Evolutionary conservation across 169 alveolate species (phyloP).

Genomic region (Plasmodium blacklocki): DNA sequence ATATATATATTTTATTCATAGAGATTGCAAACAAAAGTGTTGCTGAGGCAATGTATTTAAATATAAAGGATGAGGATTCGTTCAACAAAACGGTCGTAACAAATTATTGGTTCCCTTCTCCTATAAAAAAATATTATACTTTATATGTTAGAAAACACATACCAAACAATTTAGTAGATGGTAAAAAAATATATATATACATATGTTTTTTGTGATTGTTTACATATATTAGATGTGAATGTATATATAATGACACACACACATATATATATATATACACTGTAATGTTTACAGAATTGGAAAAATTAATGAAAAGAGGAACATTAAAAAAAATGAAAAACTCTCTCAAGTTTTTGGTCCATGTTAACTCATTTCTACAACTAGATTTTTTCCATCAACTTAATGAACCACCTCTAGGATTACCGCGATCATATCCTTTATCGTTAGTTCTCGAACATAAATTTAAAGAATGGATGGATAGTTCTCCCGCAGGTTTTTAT

Average conservation of each 20-base stretch:
- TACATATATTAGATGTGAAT: neutral
- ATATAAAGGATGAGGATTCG: constrained; percentile 22
- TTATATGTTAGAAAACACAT: constrained; percentile 12
- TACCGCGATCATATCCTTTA: neutral
- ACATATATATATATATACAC: neutral
- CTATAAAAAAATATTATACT: constrained; percentile 30
- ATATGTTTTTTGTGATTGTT: neutral
- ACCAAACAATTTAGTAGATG: constrained; percentile 24
- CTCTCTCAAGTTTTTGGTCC: constrained; percentile 11
- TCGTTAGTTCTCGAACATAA: constrained; percentile 23
- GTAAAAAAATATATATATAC: constrained; percentile 4
- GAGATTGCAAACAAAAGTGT: constrained; percentile 31
- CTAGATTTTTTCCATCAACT: constrained; percentile 45
- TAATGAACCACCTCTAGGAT: constrained; percentile 24
- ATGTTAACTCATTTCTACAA: constrained; percentile 43
- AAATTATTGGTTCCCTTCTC: constrained; percentile 57
- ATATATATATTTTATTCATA: constrained; percentile 4
- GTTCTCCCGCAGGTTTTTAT: constrained; percentile 12
- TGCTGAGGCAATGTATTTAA: constrained; percentile 42
- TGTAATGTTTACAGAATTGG: constrained; percentile 5
- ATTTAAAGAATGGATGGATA: constrained; percentile 5
- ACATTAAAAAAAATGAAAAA: constrained; percentile 49
- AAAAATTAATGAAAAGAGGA: constrained; percentile 1
- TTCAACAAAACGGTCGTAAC: constrained; percentile 5
- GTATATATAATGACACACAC: neutral